A percentile compares a stretch with the other conserved stretches of the same genome.
These are phyloP conservation scores for Xylaria sp. DNA, from an alignment of 2,329 filamentous ascomycete genomes.

Conservation along the genomic window DNA sequence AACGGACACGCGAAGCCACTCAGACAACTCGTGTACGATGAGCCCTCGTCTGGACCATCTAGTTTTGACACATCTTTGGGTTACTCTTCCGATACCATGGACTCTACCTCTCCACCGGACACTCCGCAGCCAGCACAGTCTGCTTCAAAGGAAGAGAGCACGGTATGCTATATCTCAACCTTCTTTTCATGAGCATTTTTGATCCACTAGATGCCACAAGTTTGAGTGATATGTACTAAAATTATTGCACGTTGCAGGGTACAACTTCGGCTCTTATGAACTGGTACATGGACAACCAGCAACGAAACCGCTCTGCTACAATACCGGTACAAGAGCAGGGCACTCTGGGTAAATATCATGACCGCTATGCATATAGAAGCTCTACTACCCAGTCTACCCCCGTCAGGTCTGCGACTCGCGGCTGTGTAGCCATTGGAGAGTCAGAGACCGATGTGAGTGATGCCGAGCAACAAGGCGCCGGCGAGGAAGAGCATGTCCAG, in stretches of 20 bases:
- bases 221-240: neutral
- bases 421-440: neutral
- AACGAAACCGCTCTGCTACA: conserved; percentile 15
- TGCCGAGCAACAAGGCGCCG: neutral
- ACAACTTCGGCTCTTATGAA: neutral
- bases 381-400: conserved; percentile 17
- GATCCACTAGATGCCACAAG: neutral
- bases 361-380: neutral
- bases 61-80: neutral
- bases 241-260: neutral
- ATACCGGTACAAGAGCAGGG: neutral
- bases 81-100: neutral
- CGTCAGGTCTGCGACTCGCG: neutral
- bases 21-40: neutral
- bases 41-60: neutral
- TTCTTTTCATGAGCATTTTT: neutral
- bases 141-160: neutral
- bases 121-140: neutral
- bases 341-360: neutral
- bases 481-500: neutral
- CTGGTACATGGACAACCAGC: neutral
- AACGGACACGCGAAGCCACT: conserved; percentile 11
- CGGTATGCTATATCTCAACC: conserved; percentile 6
- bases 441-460: neutral
- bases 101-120: neutral